phyloP scores from a whole-genome alignment of 305 asterid genomes.

The Fraxinus floribunda region DNA sequence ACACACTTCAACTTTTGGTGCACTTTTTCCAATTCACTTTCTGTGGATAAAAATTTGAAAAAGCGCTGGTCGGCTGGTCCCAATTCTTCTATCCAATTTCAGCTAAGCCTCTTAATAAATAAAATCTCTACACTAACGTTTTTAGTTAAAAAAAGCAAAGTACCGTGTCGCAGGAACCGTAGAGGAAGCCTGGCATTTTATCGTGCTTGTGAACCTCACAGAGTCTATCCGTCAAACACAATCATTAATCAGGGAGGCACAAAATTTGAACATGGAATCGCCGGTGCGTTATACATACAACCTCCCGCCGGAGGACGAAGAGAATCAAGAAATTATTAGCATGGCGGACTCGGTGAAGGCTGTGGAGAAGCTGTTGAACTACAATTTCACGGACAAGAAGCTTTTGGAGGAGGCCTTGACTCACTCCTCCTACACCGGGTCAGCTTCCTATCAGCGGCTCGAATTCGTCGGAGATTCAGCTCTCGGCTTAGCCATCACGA shows the following conservation, averaged over 20 bases:
- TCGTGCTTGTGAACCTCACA: background rate
- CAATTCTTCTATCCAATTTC: background rate
- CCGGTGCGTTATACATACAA: background rate
- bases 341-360: constrained; percentile 39
- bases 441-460: constrained; percentile 64
- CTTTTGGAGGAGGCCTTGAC: constrained; percentile 73
- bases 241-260: background rate
- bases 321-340: constrained; percentile 26
- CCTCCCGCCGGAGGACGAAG: constrained; percentile 11
- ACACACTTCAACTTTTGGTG: background rate
- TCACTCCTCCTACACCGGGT: constrained; percentile 58
- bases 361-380: constrained; percentile 47
- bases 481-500: constrained; percentile 50
- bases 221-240: background rate
- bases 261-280: background rate
- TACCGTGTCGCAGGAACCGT: background rate
- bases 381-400: constrained; percentile 44
- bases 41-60: background rate
- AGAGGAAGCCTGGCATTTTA: background rate
- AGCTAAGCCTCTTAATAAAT: background rate
- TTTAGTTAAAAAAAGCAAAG: background rate
- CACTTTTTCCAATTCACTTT: background rate
- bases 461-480: constrained; percentile 75
- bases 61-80: background rate
- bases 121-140: background rate